Evolutionary conservation across 1,139 yeast genomes (phyloP), one percentile per base, ranked within the genome.

Genomic region (Arxiozyma slooffiae): DNA sequence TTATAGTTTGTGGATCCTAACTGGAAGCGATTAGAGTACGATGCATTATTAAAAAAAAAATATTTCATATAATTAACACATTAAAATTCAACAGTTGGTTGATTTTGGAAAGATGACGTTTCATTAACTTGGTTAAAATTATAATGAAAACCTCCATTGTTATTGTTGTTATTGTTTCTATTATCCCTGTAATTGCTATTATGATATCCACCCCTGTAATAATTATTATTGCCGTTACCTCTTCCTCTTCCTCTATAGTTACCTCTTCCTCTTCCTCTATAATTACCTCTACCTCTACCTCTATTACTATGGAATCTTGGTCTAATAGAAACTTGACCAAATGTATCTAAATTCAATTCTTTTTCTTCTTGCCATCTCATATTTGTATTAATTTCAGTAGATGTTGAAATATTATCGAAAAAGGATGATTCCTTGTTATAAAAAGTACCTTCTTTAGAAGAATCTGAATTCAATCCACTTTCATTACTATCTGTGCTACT

Each of bases 381-480:
- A 38, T 62, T 66, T 7, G 62, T 61, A 44, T 60, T 71, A 50
- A 61, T 66, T 59, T 70, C 68, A 16, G 77, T 68, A 7, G 78
- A 71, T 7, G 86, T 80, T 9, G 94, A 84, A 55, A 88, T 77
- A 52, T 78, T 79, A 67, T 88, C 96, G 60, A 88, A 88, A 66
- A 88, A 88, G 1, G 95, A 86, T 14, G 86, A 77, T 59, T 76
- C 77, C 62, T 80, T 83, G 66, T 84, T 77, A 67, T 86, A 86
- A 43, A 75, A 77, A 40, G 69, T 38, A 17, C 52, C 54, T 14
- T 52, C 55, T 34, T 55, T 57, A 39, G 47, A 36, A 8, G 48
- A 23, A 9, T 20, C 37, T 34, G 18, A 16, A 16, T 18, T 42
- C 11, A 26, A 7, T 6, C 20, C 37, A 30, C 21, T 7, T 18